Conservation (phyloP, 2,329 filamentous ascomycete species). For the Dothidotthia symphoricarpi region DNA sequence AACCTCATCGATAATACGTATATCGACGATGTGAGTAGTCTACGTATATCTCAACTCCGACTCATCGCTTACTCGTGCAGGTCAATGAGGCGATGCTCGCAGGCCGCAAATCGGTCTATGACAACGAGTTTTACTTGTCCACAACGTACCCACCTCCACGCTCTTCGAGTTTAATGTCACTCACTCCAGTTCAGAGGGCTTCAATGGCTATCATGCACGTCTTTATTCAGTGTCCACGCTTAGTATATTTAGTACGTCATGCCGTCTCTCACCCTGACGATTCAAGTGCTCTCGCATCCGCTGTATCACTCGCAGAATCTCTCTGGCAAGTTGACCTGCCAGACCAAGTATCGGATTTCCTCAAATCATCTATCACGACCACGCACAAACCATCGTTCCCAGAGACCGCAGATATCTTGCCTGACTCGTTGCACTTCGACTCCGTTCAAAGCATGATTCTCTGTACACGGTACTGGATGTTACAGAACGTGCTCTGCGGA, state of each 20-base stretch:
- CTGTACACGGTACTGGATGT: constrained; percentile 30
- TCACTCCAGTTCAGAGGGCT: constrained; percentile 18
- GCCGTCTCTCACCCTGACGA: constrained; percentile 21
- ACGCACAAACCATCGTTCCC: constrained; percentile 9
- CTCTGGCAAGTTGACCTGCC: constrained; percentile 21
- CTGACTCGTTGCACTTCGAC: constrained; percentile 19
- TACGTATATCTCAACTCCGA: background rate
- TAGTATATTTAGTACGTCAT: constrained; percentile 21
- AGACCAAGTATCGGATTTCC: constrained; percentile 15
- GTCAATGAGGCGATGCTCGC: constrained; percentile 31
- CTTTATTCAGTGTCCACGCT: constrained; percentile 29
- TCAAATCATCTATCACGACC: constrained; percentile 14
- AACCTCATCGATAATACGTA: constrained; percentile 36
- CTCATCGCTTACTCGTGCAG: constrained; percentile 14
- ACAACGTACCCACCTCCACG: constrained; percentile 21
- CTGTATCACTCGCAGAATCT: constrained; percentile 23
- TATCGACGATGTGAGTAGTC: constrained; percentile 30
- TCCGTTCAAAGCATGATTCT: constrained; percentile 24
- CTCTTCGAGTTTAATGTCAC: constrained; percentile 1
- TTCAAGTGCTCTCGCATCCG: constrained; percentile 16
- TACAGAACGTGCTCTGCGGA: constrained; percentile 24
- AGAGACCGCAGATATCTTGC: constrained; percentile 22
- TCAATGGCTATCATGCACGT: constrained; percentile 32
- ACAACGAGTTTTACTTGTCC: constrained; percentile 30
- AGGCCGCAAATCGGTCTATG: constrained; percentile 28